A percentile compares a stretch with the other conserved stretches of the same genome.
Conservation (phyloP, 108 stramenopile species). For the Nitzschia sp. region DNA sequence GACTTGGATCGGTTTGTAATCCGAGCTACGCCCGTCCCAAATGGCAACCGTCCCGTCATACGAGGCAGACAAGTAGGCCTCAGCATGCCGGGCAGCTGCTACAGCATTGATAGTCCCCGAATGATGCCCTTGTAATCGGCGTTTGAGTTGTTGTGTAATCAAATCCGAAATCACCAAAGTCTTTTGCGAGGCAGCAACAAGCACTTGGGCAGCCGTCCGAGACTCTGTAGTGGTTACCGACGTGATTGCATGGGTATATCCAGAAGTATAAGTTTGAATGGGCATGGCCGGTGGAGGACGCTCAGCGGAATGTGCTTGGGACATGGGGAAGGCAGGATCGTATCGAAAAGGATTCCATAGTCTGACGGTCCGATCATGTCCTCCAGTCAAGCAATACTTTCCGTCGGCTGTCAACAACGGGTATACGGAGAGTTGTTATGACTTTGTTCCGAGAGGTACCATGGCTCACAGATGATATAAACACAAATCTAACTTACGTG, state of each 20-base stretch:
- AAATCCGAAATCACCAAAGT: constrained; percentile 73
- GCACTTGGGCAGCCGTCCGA: constrained; percentile 12
- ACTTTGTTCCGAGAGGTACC: too few relatives aligned
- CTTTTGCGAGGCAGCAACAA: constrained; percentile 69
- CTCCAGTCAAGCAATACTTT: constrained; percentile 80
- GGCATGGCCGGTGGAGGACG: constrained; percentile 56
- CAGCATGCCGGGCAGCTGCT: constrained; percentile 38
- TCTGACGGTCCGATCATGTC: constrained; percentile 72
- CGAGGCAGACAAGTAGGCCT: constrained; percentile 62
- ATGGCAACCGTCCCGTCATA: constrained; percentile 80
- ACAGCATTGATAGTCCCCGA: constrained; percentile 59
- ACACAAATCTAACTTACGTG: constrained; percentile 4
- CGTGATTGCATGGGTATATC: constrained; percentile 69
- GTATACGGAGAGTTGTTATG: too few relatives aligned
- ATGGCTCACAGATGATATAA: too few relatives aligned
- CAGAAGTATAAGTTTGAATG: constrained; percentile 76
- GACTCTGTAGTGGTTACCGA: constrained; percentile 22
- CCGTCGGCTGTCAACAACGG: constrained; percentile 72
- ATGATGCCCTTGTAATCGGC: constrained; percentile 63
- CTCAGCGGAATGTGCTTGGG: background rate
- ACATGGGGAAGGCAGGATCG: constrained; percentile 55
- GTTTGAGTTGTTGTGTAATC: constrained; percentile 57
- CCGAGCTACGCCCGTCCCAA: constrained; percentile 70
- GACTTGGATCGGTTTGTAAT: constrained; percentile 64
- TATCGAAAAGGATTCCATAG: constrained; percentile 85